Base-by-base conservation (phyloP, 768 basidiomycete species). In the Rhodocollybia butyracea region DNA sequence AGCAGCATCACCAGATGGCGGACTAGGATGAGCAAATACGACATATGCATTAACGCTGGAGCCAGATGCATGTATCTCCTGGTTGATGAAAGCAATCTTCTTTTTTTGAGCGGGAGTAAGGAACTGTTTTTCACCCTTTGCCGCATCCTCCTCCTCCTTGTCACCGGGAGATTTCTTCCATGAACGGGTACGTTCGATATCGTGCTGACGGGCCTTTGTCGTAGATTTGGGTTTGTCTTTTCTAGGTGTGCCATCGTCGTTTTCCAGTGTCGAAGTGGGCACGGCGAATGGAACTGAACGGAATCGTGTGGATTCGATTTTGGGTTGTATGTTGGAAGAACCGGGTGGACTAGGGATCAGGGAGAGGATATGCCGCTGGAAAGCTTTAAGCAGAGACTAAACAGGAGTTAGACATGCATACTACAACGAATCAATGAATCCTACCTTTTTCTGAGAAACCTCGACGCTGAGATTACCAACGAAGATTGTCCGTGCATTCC, bases 281-380 rank as follows among this genome's bases (percentile, higher is more conserved):
- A 78, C 79, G 59, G 90, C 85, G 75, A 98, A 98, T 1, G 94
- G 87, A 47, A 97, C 81, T 15, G 94, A 97, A 50, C 96, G 91
- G 77, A 96, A 97, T 40, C 96, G 91, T 24, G 85, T 80, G 4
- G 94, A 94, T 65, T 98, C 96, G 59, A 97, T 87, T 73, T 89
- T 92, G 51, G 53, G 53, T 34, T 36, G 32, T 29, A 27, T 17
- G 38, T 41, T 41, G 32, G 53, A 46, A 19, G 27, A 32, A 24
- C 36, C 43, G 26, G 39, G 31, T 2, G 91, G 84, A 0, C 77
- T 70, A 3, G 90, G 85, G 13, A 91, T 77, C 58, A 82, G 78
- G 1, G 86, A 72, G 22, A 93, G 75, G 58, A 98, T 79, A 66
- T 95, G 90, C 26, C 81, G 78, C 57, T 84, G 84, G 27, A 98